These are phyloP conservation scores for Phlegmacium glaucopus DNA, from an alignment of 768 basidiomycete genomes.

Conservation along the genomic window DNA sequence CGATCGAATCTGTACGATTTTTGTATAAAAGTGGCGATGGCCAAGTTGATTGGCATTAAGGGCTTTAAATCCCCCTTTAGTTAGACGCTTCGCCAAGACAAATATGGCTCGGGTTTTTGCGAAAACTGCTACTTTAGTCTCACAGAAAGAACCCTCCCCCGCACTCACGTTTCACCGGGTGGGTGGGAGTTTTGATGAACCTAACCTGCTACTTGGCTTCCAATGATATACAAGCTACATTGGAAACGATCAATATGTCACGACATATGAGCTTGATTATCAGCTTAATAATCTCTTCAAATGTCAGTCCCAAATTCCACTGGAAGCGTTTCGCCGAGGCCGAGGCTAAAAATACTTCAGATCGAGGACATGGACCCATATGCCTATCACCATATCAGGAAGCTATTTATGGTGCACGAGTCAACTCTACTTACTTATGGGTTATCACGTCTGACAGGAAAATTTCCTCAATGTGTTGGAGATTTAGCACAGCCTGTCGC, in stretches of 20 bases:
- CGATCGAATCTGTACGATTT: no score
- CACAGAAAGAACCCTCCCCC: no score
- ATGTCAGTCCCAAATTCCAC: slow-evolving; percentile 37
- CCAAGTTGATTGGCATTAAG: no score
- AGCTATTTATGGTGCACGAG: slow-evolving; percentile 61
- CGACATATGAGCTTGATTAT: no score
- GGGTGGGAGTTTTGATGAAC: no score
- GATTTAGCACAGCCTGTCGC: slow-evolving; percentile 52
- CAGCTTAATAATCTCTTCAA: slow-evolving; percentile 45
- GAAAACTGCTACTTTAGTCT: no score
- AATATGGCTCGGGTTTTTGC: no score
- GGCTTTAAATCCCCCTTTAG: no score
- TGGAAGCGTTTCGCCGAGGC: slow-evolving; percentile 60
- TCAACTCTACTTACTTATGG: slow-evolving; percentile 57
- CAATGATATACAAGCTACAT: slow-evolving; percentile 49
- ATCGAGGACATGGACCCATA: slow-evolving; percentile 55
- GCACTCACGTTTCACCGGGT: no score
- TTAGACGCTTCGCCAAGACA: no score
- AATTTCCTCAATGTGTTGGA: slow-evolving; percentile 58
- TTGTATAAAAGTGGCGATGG: no score
- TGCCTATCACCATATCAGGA: slow-evolving; percentile 57
- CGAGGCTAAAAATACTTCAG: slow-evolving; percentile 47
- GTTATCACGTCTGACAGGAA: slow-evolving; percentile 42
- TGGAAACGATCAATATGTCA: slow-evolving; percentile 50
- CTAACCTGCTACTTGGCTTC: slow-evolving; percentile 47